phyloP scores from a whole-genome alignment of 345 rosid species.

The Brassica juncea region DNA sequence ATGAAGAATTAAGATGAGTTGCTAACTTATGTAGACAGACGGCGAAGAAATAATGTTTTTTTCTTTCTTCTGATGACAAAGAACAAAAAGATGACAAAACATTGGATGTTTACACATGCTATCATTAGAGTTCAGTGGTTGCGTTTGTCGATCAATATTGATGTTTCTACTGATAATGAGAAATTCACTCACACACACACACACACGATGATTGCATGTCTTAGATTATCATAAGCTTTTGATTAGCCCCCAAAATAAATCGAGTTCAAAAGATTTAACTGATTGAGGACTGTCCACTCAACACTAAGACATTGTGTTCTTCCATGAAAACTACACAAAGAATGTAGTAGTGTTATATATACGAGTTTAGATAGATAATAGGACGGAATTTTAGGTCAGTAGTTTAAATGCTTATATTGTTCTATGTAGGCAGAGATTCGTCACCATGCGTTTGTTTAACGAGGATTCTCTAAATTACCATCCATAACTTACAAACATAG shows the following conservation, averaged over 20 bases:
- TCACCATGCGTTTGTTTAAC: background rate
- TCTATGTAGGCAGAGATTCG: background rate
- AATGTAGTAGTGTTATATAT: background rate
- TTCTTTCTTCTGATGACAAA: background rate
- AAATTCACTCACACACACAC: background rate
- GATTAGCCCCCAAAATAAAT: background rate
- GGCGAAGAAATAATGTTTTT: conserved; percentile 8
- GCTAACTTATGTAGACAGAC: conserved; percentile 21
- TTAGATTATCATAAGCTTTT: background rate
- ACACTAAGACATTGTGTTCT: background rate
- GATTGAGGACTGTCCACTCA: background rate
- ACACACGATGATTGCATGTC: background rate
- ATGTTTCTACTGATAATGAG: background rate
- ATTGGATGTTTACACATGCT: conserved; percentile 26
- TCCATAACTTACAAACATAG: background rate
- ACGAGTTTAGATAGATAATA: too few species aligned
- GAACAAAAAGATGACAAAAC: background rate
- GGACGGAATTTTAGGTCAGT: background rate
- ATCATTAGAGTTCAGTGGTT: conserved; percentile 14
- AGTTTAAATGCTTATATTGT: conserved; percentile 9
- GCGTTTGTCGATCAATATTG: background rate
- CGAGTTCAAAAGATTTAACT: background rate
- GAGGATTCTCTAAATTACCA: background rate
- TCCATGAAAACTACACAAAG: background rate
- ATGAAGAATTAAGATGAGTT: conserved; percentile 57